phyloP scores from a whole-genome alignment of 148 eudicot genomes.

The Dianthus caryophyllus region DNA sequence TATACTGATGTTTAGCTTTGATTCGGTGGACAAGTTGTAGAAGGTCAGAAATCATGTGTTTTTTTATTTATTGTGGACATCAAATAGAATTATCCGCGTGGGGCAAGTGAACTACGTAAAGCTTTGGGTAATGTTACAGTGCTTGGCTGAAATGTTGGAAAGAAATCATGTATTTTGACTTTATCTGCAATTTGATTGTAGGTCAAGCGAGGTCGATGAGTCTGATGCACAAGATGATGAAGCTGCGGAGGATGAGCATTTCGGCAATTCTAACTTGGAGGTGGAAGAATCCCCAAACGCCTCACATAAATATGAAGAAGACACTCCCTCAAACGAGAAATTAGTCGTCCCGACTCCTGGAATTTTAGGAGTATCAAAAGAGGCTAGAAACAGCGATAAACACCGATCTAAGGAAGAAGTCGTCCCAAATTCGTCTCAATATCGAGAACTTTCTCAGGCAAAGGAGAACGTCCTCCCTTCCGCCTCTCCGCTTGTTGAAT shows the following conservation, averaged over 20 bases:
- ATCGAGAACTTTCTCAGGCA: neutral
- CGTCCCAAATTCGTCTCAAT: neutral
- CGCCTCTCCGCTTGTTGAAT: neutral
- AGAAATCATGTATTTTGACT: neutral
- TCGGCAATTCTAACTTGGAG: neutral
- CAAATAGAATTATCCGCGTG: neutral
- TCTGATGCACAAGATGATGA: conserved; percentile 3
- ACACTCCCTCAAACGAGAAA: conserved; percentile 8
- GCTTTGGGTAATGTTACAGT: neutral
- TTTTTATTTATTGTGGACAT: neutral
- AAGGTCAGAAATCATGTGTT: neutral
- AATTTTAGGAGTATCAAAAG: neutral
- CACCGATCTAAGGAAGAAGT: neutral
- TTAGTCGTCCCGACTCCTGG: neutral
- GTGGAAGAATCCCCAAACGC: conserved; percentile 5
- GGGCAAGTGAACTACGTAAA: neutral
- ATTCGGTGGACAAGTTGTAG: too few relatives aligned
- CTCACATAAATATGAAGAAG: conserved; percentile 8
- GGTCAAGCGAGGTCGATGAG: conserved; percentile 15
- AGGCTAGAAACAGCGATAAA: conserved; percentile 14
- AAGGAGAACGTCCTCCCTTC: neutral
- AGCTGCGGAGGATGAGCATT: conserved; percentile 1
- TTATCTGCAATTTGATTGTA: conserved; percentile 9
- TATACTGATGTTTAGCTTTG: too few relatives aligned
- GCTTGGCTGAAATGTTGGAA: neutral